A percentile compares a stretch with the other conserved stretches of the same genome.
phyloP scores from a whole-genome alignment of 306 rosid genomes.

The Purshia tridentata region DNA sequence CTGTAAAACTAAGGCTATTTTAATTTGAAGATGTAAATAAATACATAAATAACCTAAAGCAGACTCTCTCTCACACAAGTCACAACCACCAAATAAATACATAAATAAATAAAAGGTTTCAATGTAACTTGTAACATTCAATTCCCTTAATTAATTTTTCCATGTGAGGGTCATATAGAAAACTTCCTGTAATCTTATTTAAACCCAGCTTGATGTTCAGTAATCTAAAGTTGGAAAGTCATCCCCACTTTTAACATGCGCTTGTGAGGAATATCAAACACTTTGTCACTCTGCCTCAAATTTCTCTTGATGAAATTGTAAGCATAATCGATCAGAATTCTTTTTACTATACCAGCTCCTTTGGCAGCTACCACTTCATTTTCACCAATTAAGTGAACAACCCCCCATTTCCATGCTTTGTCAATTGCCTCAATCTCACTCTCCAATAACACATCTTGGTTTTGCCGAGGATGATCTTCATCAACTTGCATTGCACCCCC shows the following conservation, averaged over 20 bases:
- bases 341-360: constrained; percentile 31
- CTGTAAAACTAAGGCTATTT: too few species aligned
- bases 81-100: too few species aligned
- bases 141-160: too few species aligned
- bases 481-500: too few species aligned
- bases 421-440: constrained; percentile 24
- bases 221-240: constrained; percentile 44
- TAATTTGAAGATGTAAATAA: too few species aligned
- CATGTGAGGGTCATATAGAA: too few species aligned
- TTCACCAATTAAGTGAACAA: constrained; percentile 42
- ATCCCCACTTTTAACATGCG: constrained; percentile 41
- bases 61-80: too few species aligned
- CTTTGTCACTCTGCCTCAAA: constrained; percentile 27
- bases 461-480: neutral
- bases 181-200: too few species aligned
- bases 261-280: constrained; percentile 35
- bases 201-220: too few species aligned
- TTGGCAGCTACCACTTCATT: constrained; percentile 33
- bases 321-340: constrained; percentile 32
- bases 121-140: too few species aligned
- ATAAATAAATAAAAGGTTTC: too few species aligned
- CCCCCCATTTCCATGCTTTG: constrained; percentile 29
- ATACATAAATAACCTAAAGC: too few species aligned
- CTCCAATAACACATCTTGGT: neutral
- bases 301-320: constrained; percentile 42